Evolutionary conservation across 495 filamentous ascomycete species (phyloP).

Genomic region (Podospora tetraspora): DNA sequence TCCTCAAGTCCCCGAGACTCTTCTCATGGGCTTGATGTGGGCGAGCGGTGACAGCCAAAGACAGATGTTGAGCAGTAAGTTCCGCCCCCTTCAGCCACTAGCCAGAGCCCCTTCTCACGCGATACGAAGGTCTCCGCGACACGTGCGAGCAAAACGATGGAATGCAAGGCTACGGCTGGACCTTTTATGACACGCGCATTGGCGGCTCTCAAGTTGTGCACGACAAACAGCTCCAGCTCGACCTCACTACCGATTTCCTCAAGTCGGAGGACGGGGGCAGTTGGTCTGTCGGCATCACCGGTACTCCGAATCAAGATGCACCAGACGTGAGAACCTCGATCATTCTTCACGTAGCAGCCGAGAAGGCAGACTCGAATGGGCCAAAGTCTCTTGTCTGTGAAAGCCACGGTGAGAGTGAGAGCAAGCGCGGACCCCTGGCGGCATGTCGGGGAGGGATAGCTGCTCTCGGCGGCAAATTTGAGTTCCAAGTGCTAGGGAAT

Average conservation of each 20-base stretch:
- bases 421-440: slow-evolving; percentile 55
- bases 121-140: slow-evolving; percentile 66
- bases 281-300: slow-evolving; percentile 82
- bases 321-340: slow-evolving; percentile 62
- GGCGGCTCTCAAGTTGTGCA: slow-evolving; percentile 84
- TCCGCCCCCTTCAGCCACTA: neutral
- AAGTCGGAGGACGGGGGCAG: slow-evolving; percentile 78
- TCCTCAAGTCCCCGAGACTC: slow-evolving; percentile 74
- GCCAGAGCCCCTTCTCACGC: slow-evolving; percentile 10
- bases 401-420: slow-evolving; percentile 51
- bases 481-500: slow-evolving; percentile 16
- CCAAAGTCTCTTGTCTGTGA: slow-evolving; percentile 51
- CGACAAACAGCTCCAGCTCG: slow-evolving; percentile 73
- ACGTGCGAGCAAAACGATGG: slow-evolving; percentile 90
- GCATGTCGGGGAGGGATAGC: slow-evolving; percentile 5
- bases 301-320: slow-evolving; percentile 61
- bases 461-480: slow-evolving; percentile 13
- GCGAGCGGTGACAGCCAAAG: slow-evolving; percentile 72
- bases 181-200: slow-evolving; percentile 77
- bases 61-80: slow-evolving; percentile 69
- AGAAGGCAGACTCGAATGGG: slow-evolving; percentile 62
- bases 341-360: slow-evolving; percentile 63
- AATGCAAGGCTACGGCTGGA: slow-evolving; percentile 93
- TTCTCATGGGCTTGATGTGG: slow-evolving; percentile 85
- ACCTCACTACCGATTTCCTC: slow-evolving; percentile 80